Evolutionary conservation across 495 filamentous ascomycete genomes (phyloP).

Genomic region (Aspergillus incahuasiensis): DNA sequence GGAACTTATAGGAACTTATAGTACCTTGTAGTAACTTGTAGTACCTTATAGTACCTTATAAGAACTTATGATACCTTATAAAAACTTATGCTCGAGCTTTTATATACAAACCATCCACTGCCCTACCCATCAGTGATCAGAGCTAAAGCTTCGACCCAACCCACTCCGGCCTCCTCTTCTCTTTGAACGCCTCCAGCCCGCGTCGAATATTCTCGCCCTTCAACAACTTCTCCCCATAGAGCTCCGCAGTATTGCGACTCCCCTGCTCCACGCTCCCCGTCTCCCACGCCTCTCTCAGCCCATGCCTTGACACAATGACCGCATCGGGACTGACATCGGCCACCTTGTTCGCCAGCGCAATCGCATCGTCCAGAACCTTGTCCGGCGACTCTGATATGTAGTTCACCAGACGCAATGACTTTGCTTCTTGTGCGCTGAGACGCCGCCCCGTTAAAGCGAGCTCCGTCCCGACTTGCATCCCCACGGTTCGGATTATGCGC

Average conservation of each 20-base stretch:
- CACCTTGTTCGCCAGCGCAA: conserved; percentile 23
- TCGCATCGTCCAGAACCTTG: conserved; percentile 30
- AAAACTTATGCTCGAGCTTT: too few relatives aligned
- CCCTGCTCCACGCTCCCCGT: conserved; percentile 56
- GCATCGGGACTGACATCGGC: conserved; percentile 55
- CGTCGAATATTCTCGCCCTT: conserved; percentile 69
- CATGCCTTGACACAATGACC: conserved; percentile 60
- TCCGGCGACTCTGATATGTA: conserved; percentile 50
- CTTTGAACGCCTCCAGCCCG: conserved; percentile 69
- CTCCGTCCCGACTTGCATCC: conserved; percentile 61
- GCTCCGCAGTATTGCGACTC: conserved; percentile 49
- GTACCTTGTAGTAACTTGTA: too few relatives aligned
- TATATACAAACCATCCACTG: conserved; percentile 15
- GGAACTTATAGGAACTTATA: too few relatives aligned
- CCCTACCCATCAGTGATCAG: not conserved
- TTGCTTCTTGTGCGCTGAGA: conserved; percentile 51
- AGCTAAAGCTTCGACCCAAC: conserved; percentile 18
- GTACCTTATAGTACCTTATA: too few relatives aligned
- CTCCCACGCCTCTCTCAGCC: conserved; percentile 63
- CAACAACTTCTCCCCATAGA: conserved; percentile 51
- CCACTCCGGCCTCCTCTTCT: conserved; percentile 68
- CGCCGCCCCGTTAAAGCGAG: conserved; percentile 58
- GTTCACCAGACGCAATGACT: conserved; percentile 60
- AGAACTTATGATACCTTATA: too few relatives aligned
- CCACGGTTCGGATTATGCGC: conserved; percentile 56